Conservation (phyloP, 129 eudicot species). For the Cynara cardunculus region DNA sequence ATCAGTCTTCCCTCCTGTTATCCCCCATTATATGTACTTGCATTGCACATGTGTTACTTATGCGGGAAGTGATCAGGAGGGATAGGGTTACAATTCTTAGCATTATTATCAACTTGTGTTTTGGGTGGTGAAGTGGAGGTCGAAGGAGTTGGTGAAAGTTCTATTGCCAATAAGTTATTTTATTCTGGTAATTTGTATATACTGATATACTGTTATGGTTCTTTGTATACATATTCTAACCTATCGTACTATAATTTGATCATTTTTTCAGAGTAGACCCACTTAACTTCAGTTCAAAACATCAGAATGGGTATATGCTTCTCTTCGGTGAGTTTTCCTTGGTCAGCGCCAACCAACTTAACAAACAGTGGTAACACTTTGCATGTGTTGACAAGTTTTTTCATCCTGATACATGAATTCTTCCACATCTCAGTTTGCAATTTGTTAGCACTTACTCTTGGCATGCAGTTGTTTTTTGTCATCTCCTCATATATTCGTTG, state of each 20-base stretch:
- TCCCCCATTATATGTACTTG: background rate
- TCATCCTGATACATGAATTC: background rate
- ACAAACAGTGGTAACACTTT: background rate
- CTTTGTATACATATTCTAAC: constrained; percentile 1
- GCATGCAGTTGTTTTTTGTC: background rate
- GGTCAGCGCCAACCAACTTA: background rate
- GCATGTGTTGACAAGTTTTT: background rate
- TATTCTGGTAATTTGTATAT: background rate
- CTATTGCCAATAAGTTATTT: background rate
- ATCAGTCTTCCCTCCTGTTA: background rate
- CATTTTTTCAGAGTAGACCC: constrained; percentile 10
- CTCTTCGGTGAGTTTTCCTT: constrained; percentile 37
- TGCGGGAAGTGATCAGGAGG: background rate
- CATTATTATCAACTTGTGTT: background rate
- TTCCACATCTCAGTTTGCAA: background rate
- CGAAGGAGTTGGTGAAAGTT: background rate
- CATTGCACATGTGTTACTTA: background rate
- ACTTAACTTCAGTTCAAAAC: background rate
- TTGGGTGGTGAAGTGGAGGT: background rate
- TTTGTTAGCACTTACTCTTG: background rate
- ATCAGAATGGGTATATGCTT: constrained; percentile 56
- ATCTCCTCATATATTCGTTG: background rate
- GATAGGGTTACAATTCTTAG: background rate
- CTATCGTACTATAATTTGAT: constrained; percentile 1
- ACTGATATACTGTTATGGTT: background rate